Base-by-base conservation (phyloP, 2,329 filamentous ascomycete species). In the Epichloe sylvatica region DNA sequence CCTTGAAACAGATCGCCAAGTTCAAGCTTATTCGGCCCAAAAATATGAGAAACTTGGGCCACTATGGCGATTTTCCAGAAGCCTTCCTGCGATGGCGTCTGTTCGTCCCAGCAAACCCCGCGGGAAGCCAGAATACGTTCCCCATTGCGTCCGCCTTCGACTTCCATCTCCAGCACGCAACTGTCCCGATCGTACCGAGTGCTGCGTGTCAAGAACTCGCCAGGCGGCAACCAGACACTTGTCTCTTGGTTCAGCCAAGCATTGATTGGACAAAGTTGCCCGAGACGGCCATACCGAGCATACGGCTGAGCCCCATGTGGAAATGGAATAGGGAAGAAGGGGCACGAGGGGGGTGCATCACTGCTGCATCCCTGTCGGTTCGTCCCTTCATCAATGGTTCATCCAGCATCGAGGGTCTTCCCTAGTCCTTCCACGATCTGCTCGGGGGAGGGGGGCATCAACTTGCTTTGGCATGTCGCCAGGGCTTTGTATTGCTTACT, bases 1-100 rank as follows among this genome's bases (percentile, higher is more conserved):
- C n/a, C n/a, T 17, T 30, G 19, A 11, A 19, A 5, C 13, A 19
- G 12, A 35, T 13, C 1, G 13, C 41, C 21, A 35, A 35, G 8
- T 12, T 17, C 40, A 49, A 34, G 34, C 35, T 39, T 39, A 13
- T 39, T 34, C 5, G 3, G 33, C 34, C 36, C 34, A 39, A 17
- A 45, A 46, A 2, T 2, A 39, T 12, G 33, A 33, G 34, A n/a
- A 49, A 38, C 23, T 43, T 37, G 37, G 38, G 34, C 38, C 21
- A 41, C 30, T 30, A 17, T 25, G 15, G 45, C 36, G 17, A 45
- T 43, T 17, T 51, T 51, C 49, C 40, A 51, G 49, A 51, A 51
- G 41, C 45, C 15, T 51, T 51, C 45, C 23, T 33, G 21, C 17
- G 39, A 39, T 40, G 34, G 40, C 35, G 30, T 30, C 8, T 30